phyloP scores from a whole-genome alignment of 2,329 filamentous ascomycete species.

The Purpureocillium lavendulum region DNA sequence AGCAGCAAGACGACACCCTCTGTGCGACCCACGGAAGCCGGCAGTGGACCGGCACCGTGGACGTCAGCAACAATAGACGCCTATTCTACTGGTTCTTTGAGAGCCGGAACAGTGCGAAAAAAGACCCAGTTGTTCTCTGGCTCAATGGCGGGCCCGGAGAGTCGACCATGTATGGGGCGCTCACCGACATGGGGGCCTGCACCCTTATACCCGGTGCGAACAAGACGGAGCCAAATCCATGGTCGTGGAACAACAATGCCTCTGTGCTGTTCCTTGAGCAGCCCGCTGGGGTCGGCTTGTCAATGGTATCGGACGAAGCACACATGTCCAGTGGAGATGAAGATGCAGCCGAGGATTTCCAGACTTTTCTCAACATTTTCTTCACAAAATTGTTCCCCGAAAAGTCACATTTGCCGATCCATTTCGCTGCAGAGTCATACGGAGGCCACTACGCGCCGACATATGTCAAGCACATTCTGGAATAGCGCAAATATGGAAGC shows the following conservation, averaged over 20 bases:
- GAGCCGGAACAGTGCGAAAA: conserved; percentile 13
- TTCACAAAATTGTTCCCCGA: conserved; percentile 32
- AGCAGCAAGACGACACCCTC: conserved; percentile 4
- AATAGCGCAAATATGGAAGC: conserved; percentile 4
- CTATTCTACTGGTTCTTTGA: conserved; percentile 19
- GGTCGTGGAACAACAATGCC: conserved; percentile 14
- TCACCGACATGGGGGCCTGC: conserved; percentile 11
- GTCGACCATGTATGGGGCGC: conserved; percentile 8
- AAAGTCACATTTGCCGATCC: conserved; percentile 25
- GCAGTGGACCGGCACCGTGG: conserved; percentile 13
- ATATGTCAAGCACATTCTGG: conserved; percentile 9
- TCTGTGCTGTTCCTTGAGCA: conserved; percentile 35
- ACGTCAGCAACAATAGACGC: conserved; percentile 8
- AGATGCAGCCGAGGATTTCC: conserved; percentile 36
- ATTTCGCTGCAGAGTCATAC: conserved; percentile 35
- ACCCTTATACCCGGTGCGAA: conserved; percentile 4
- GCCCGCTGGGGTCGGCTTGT: conserved; percentile 53
- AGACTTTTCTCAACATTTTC: conserved; percentile 39
- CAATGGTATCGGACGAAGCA: conserved; percentile 22
- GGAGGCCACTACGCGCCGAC: conserved; percentile 28
- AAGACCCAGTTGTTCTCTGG: conserved; percentile 38
- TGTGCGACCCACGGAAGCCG: conserved; percentile 9
- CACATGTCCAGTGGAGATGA: conserved; percentile 26
- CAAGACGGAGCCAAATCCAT: conserved; percentile 7
- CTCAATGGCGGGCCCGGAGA: conserved; percentile 20